Base-by-base conservation (phyloP, 805 yeast species). In the Teunomyces cretensis region DNA sequence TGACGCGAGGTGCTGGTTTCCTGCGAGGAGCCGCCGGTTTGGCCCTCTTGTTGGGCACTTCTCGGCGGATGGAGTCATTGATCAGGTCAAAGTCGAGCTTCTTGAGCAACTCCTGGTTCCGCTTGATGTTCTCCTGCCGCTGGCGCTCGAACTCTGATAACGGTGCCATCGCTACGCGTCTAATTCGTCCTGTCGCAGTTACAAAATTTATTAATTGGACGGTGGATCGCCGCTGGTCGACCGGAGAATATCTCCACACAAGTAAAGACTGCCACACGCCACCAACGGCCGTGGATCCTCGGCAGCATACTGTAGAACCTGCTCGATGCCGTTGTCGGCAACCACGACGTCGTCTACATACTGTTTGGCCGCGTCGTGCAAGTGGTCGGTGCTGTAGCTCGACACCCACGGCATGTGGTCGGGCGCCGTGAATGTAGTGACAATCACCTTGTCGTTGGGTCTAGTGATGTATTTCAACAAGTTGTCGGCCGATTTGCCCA, bases 371-470 rank as follows among this genome's bases (percentile, higher is more conserved):
- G 26, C 48, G 30, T n/a, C 39, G 42, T 22, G 37, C 30, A 84
- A 56, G 13, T 61, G 65, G 1, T 46, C 54, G 0, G 70, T 56
- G 3, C 59, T 55, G 50, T 70, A 72, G 1, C 91, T 67, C 33
- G 71, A 56, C 4, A 94, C 81, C 98, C 98, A 94, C 0, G 98
- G 97, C 99, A 94, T 94, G 0, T 88, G 85, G 11, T 84, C 91
- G 0, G 95, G 92, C 1, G 67, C 55, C 2, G 82, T 77, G 60
- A 91, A 94, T 27, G 69, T 58, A 0, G 92, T 81, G 0, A 84
- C 75, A 1, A 84, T 65, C 0, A 91, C 77, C 2, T 67, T 61
- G 55, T 90, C 97, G 0, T 63, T 57, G 1, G 68, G 55, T 15
- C 48, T 51, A 2, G 86, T 58, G 2, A 88, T 62, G 14, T 78